A percentile compares a stretch with the other conserved stretches of the same genome.
Conservation (phyloP, 225 moss, liverwort and hornwort genomes). For the Pseudoscleropodium purum region DNA sequence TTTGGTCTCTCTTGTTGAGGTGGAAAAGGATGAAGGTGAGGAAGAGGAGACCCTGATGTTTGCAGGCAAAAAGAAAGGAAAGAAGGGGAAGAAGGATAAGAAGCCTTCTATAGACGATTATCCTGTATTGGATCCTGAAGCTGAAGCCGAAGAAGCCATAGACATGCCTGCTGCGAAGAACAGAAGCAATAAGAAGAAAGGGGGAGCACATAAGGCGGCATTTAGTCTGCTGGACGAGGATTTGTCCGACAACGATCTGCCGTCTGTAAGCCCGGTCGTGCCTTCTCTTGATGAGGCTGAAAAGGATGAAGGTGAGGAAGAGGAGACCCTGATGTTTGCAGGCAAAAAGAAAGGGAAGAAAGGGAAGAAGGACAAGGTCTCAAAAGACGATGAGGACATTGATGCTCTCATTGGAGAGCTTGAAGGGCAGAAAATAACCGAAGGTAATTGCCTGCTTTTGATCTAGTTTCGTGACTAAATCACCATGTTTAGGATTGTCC, state of each 20-base stretch:
- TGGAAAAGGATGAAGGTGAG: slow-evolving; percentile 26
- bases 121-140: slow-evolving; percentile 20
- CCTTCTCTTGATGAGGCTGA: slow-evolving; percentile 22
- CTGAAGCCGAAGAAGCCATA: slow-evolving; percentile 13
- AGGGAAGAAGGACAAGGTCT: slow-evolving; percentile 66
- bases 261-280: background rate
- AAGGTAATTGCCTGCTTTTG: slow-evolving; percentile 12
- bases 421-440: slow-evolving; percentile 18
- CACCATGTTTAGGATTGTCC: background rate
- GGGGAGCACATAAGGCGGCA: slow-evolving; percentile 1
- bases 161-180: slow-evolving; percentile 8
- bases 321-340: slow-evolving; percentile 41
- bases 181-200: slow-evolving; percentile 23
- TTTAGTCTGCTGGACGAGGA: slow-evolving; percentile 29
- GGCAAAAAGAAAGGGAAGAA: slow-evolving; percentile 98
- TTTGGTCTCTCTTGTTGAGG: background rate
- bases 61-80: slow-evolving; percentile 80
- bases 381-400: slow-evolving; percentile 44
- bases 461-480: background rate
- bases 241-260: slow-evolving; percentile 21
- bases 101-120: slow-evolving; percentile 30
- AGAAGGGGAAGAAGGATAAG: slow-evolving; percentile 80
- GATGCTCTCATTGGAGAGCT: slow-evolving; percentile 40
- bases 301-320: slow-evolving; percentile 22
- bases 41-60: slow-evolving; percentile 36